Evolutionary conservation across 352 stramenopile species (phyloP), one percentile per base, ranked within the genome.

Genomic region (Nothophytophthora sp.): DNA sequence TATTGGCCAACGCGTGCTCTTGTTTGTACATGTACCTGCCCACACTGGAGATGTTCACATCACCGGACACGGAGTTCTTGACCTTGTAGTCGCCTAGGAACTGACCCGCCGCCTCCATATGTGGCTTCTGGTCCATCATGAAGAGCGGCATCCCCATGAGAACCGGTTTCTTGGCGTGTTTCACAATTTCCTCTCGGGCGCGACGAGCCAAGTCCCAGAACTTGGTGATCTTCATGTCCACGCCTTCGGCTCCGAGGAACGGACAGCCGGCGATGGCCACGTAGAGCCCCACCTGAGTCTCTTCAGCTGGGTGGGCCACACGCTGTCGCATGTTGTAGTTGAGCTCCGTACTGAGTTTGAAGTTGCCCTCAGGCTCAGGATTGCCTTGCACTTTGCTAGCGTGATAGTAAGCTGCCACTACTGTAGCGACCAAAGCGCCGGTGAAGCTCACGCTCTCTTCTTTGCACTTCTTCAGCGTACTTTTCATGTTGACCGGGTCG

Each of bases 201-300:
- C 12, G 15, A 10, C 67, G 57, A 5, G 67, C 62, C 19, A 76
- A 32, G 38, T 70, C 55, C 67, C 62, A 76, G 55, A 76, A 73
- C 16, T 40, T 25, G 11, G 44, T 24, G 7, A 10, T 52, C 6
- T 54, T 12, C 24, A 63, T 24, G 7, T 51, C 16, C 7, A 69
- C 42, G 6, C 51, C 59, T 2, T 46, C 38, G 7, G 29, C 30
- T 24, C 13, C 27, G 10, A 64, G 39, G 13, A 19, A 12, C 10
- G 50, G 19, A 1, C 60, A 5, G 13, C 37, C 19, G 22, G 29
- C 43, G 15, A 47, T 42, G 6, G 47, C 53, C 20, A 59, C 56
- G 48, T 60, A 71, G 25, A 41, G 38, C 24, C 65, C 65, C 18
- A 75, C 42, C 7, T 47, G 29, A 10, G 50, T 42, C 2, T 34